These are phyloP conservation scores for Aspergillus fischeri DNA, from an alignment of 2,329 filamentous ascomycete species.

Conservation along the genomic window DNA sequence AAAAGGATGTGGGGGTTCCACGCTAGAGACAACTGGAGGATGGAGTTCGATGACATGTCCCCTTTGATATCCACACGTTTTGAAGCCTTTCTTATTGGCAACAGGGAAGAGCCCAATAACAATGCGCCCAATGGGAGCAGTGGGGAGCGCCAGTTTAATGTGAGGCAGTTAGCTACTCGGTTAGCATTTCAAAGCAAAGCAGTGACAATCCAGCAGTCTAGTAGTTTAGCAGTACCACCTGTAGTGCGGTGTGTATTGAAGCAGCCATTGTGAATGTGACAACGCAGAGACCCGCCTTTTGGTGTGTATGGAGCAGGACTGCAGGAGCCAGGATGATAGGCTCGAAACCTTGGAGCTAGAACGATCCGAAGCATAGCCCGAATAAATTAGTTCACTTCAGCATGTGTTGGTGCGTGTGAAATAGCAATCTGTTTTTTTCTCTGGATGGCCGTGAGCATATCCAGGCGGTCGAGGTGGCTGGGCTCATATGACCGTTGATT, in stretches of 20 bases:
- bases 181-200: neutral
- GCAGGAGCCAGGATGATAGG: neutral
- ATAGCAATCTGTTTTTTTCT: neutral
- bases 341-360: neutral
- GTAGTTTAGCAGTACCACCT: constrained; percentile 9
- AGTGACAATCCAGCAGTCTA: neutral
- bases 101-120: constrained; percentile 15
- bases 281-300: constrained; percentile 18
- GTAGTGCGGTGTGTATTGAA: constrained; percentile 14
- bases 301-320: neutral
- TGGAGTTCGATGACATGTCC: constrained; percentile 23
- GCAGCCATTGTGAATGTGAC: constrained; percentile 14
- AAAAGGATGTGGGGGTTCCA: constrained; percentile 12
- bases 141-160: constrained; percentile 16
- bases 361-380: neutral
- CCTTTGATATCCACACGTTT: constrained; percentile 18
- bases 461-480: neutral
- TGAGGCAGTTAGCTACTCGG: constrained; percentile 22
- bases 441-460: neutral
- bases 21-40: constrained; percentile 14
- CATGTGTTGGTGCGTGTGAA: neutral
- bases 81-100: constrained; percentile 17
- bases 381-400: neutral
- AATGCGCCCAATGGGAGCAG: constrained; percentile 10
- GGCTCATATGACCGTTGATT: neutral